These are phyloP conservation scores for Didymella exigua DNA, from an alignment of 2,329 filamentous ascomycete species.

Conservation along the genomic window DNA sequence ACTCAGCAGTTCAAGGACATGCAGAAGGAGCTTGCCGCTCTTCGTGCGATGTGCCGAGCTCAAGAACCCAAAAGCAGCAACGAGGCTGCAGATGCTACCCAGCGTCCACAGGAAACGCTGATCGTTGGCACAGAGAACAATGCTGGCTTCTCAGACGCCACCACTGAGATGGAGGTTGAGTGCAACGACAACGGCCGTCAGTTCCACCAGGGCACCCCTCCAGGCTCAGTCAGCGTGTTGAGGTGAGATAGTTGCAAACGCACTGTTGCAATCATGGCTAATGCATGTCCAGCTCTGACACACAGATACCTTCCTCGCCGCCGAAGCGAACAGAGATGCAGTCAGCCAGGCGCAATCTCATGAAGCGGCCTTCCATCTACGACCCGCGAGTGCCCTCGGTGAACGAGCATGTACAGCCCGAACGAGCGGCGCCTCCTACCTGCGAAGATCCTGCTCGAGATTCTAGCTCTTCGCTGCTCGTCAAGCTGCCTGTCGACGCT, in stretches of 20 bases:
- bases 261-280: neutral
- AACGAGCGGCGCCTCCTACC: neutral
- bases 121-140: neutral
- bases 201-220: neutral
- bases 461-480: neutral
- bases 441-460: neutral
- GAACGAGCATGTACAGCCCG: neutral
- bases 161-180: conserved; percentile 7
- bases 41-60: conserved; percentile 12
- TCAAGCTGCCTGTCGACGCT: neutral
- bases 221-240: neutral
- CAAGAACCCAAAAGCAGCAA: conserved; percentile 1
- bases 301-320: conserved; percentile 3
- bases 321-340: conserved; percentile 6
- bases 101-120: conserved; percentile 2
- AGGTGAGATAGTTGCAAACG: neutral
- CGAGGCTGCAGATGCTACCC: conserved; percentile 1
- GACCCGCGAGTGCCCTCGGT: conserved; percentile 19
- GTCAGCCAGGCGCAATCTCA: conserved; percentile 26
- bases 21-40: conserved; percentile 5
- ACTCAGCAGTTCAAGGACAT: conserved; percentile 14
- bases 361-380: conserved; percentile 28
- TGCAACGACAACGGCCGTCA: neutral
- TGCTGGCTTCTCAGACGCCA: conserved; percentile 7
- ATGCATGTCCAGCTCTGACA: conserved; percentile 4